Evolutionary conservation across 179 eudicot species (phyloP).

Genomic region (Carnegiea gigantea): DNA sequence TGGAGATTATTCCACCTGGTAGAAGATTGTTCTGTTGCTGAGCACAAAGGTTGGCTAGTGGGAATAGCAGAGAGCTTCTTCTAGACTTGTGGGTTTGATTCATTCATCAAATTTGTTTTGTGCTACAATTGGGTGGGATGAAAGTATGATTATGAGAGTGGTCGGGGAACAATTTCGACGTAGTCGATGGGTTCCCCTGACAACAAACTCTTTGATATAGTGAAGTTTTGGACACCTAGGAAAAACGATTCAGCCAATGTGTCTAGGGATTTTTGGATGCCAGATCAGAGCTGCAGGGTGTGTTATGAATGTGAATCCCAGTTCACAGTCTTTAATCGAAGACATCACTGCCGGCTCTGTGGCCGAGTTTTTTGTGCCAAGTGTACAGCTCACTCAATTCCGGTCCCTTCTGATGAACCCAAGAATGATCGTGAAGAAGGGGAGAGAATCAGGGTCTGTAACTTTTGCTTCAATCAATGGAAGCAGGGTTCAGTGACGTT

Average conservation of each 20-base stretch:
- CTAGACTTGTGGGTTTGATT: conserved; percentile 8
- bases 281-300: conserved; percentile 41
- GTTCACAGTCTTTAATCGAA: conserved; percentile 39
- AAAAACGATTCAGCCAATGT: conserved; percentile 30
- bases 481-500: conserved; percentile 34
- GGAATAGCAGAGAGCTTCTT: background rate
- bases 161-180: conserved; percentile 40
- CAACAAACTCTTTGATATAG: conserved; percentile 35
- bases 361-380: conserved; percentile 46
- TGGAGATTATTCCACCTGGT: conserved; percentile 9
- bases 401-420: conserved; percentile 33
- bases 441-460: conserved; percentile 45
- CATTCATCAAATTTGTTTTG: conserved; percentile 2
- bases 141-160: conserved; percentile 37
- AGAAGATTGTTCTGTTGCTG: conserved; percentile 11
- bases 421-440: conserved; percentile 35
- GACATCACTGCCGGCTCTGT: conserved; percentile 50
- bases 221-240: conserved; percentile 38
- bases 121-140: conserved; percentile 33
- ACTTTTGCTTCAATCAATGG: conserved; percentile 46
- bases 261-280: conserved; percentile 53
- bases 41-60: conserved; percentile 6
- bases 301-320: conserved; percentile 44
- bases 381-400: conserved; percentile 41
- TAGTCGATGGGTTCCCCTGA: conserved; percentile 48